phyloP scores from a whole-genome alignment of 75 land plant genomes.

The Cunninghamia lanceolata region DNA sequence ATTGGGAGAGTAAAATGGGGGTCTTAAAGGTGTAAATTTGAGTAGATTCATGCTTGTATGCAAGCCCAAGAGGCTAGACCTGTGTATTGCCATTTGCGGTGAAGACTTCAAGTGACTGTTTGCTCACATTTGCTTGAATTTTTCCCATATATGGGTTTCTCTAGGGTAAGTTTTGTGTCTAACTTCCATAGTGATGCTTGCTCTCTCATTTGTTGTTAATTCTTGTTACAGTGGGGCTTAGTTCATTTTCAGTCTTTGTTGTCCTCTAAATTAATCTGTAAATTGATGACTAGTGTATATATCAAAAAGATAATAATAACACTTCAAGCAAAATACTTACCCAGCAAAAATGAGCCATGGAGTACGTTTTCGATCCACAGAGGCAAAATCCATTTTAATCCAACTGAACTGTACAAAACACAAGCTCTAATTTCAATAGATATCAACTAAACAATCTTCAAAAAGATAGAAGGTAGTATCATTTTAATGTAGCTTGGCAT shows the following conservation, averaged over 20 bases:
- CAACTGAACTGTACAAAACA: constrained; percentile 34
- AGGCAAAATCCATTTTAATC: constrained; percentile 42
- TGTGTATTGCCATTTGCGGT: neutral
- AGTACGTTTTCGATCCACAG: constrained; percentile 33
- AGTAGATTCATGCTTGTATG: neutral
- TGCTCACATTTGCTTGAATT: too few relatives aligned
- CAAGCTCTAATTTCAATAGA: neutral
- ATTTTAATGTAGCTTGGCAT: neutral
- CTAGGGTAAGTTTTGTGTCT: too few relatives aligned
- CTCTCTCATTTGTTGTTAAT: neutral
- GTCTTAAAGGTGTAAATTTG: too few relatives aligned
- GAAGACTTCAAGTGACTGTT: neutral
- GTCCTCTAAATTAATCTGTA: neutral
- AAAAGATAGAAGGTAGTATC: neutral
- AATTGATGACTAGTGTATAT: neutral
- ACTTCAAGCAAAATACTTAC: constrained; percentile 14
- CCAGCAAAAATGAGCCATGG: constrained; percentile 50
- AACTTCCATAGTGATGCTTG: too few relatives aligned
- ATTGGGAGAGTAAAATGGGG: too few relatives aligned
- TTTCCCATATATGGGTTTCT: too few relatives aligned
- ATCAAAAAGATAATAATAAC: neutral
- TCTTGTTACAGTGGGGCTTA: neutral
- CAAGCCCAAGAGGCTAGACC: neutral
- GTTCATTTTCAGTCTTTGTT: neutral
- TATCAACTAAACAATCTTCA: neutral